Base-by-base conservation (phyloP, 495 filamentous ascomycete genomes). In the Evansstolkia leycettana region DNA sequence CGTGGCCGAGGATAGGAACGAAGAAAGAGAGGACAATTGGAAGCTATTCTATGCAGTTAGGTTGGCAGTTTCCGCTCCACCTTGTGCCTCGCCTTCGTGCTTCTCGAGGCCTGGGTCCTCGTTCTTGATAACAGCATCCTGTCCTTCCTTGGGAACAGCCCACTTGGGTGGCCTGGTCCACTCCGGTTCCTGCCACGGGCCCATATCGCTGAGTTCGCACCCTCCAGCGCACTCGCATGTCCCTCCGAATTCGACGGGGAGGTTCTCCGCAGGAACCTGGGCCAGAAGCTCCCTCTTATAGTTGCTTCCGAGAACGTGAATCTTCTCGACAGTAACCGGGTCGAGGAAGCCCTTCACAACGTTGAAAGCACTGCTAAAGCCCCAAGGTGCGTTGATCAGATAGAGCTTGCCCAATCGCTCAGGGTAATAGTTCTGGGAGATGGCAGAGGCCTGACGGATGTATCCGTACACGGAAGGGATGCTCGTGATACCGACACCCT, bases 401-500 rank as follows among this genome's bases (percentile, higher is more conserved):
- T 94, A 96, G 41, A 96, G 66, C 50, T 82, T 82, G 33, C 80
- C 80, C 15, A 95, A 66, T 36, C 84, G 81, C 67, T 98, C 90
- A 13, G 90, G 90, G 67, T 98, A 98, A 77, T 98, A 94, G 73
- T 94, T 94, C 57, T 95, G 89, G 36, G 82, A 89, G 58, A 96
- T 80, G 40, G 64, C 76, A 17, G 81, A 83, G 17, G 82, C 82
- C 50, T 79, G 72, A 43, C 72, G 73, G 43, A 96, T 72, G 64
- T 93, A 96, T 34, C 72, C 67, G 64, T 88, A 93, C 15, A 95
- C 87, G 32, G 81, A 81, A 42, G 71, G 69, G 27, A 83, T 75
- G 57, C 80, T 90, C 38, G 65, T 70, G 48, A 96, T 49, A 23
- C 87, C 84, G 27, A 98, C 88, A 27, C 89, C 88, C 65, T 94